Percentiles rank a stretch among this genome's conserved stretches.
These are phyloP conservation scores for Rhypophila decipiens DNA, from an alignment of 495 filamentous ascomycete species.

Conservation along the genomic window DNA sequence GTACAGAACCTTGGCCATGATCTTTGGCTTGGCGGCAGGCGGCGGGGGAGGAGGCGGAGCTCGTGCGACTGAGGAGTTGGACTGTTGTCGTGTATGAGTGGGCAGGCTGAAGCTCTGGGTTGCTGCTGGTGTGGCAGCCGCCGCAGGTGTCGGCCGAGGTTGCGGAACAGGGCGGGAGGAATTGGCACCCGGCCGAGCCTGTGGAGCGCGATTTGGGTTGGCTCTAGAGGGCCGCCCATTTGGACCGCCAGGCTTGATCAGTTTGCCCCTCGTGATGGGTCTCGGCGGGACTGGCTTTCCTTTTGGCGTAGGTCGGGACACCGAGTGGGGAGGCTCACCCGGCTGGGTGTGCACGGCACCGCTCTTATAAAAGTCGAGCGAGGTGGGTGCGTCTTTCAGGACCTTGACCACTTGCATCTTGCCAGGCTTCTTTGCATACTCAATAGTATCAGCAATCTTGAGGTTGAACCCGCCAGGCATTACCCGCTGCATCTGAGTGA, in stretches of 20 bases:
- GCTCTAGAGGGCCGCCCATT: conserved; percentile 69
- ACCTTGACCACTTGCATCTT: conserved; percentile 84
- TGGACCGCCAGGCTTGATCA: conserved; percentile 85
- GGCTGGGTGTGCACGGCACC: conserved; percentile 77
- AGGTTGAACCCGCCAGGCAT: conserved; percentile 75
- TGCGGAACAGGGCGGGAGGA: conserved; percentile 40
- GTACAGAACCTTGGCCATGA: conserved; percentile 81
- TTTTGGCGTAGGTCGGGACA: conserved; percentile 79
- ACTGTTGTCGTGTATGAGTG: conserved; percentile 39
- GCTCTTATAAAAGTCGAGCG: conserved; percentile 91
- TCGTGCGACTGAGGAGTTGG: conserved; percentile 42
- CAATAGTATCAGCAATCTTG: conserved; percentile 75
- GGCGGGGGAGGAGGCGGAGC: conserved; percentile 67
- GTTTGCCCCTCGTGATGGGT: conserved; percentile 84
- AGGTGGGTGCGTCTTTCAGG: conserved; percentile 69
- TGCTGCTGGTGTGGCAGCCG: conserved; percentile 19
- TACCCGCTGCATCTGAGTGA: conserved; percentile 73
- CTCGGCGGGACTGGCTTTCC: conserved; percentile 76
- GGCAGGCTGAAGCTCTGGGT: conserved; percentile 21
- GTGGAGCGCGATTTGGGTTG: conserved; percentile 46
- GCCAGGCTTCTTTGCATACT: conserved; percentile 97
- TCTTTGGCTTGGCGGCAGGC: conserved; percentile 57
- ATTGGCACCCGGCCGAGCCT: conserved; percentile 33
- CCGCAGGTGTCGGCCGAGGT: conserved; percentile 32
- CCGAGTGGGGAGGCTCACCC: conserved; percentile 77